phyloP scores from a whole-genome alignment of 345 rosid genomes.

The Isatis tinctoria region DNA sequence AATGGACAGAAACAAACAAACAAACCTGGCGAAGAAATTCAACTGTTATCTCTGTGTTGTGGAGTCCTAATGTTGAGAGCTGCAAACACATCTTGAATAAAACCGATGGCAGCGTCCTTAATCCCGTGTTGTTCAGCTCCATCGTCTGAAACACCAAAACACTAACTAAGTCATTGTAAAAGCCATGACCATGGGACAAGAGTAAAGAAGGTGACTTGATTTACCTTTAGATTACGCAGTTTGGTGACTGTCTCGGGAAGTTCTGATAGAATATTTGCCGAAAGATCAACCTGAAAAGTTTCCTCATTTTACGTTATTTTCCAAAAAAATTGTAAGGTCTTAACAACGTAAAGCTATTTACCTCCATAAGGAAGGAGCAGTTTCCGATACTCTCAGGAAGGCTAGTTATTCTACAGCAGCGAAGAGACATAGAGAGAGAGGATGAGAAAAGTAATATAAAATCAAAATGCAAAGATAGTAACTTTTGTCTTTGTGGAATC shows the following conservation, averaged over 20 bases:
- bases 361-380: conserved; percentile 71
- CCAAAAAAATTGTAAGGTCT: neutral
- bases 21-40: conserved; percentile 75
- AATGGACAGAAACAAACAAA: neutral
- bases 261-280: conserved; percentile 65
- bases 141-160: conserved; percentile 46
- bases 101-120: conserved; percentile 53
- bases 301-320: neutral
- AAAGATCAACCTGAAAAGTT: conserved; percentile 76
- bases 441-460: neutral
- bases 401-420: conserved; percentile 47
- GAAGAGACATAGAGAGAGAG: neutral
- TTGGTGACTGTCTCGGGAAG: conserved; percentile 61
- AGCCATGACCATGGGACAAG: neutral
- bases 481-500: neutral
- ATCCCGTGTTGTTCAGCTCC: conserved; percentile 63
- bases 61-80: conserved; percentile 80
- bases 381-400: conserved; percentile 49
- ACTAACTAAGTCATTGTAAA: neutral
- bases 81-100: conserved; percentile 60
- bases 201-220: neutral
- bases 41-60: conserved; percentile 79
- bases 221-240: conserved; percentile 68
- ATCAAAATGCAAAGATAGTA: neutral
- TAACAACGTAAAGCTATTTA: neutral